Percentiles rank a stretch among this genome's conserved stretches.
Conservation (phyloP, 306 rosid species). For the Rosa persica region DNA sequence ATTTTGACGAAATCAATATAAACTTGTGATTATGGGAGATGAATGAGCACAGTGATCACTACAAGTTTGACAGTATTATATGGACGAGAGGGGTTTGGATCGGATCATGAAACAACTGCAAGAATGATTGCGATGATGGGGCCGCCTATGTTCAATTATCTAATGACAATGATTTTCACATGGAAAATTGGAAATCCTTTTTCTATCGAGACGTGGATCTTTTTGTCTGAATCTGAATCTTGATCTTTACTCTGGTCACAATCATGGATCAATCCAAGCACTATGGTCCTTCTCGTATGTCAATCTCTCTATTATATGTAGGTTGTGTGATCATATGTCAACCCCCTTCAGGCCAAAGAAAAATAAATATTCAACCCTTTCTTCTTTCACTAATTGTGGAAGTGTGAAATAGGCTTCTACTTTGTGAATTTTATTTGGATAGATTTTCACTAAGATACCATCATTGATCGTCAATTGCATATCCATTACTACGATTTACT, state of each 20-base stretch:
- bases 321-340: no score
- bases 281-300: not conserved
- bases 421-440: no score
- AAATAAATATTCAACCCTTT: no score
- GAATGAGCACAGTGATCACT: not conserved
- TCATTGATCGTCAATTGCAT: not conserved
- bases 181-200: not conserved
- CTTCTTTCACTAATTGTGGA: not conserved
- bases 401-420: not conserved
- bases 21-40: not conserved
- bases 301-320: not conserved
- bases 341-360: no score
- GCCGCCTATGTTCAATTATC: not conserved
- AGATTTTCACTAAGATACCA: not conserved
- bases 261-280: not conserved
- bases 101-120: not conserved
- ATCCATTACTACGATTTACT: not conserved
- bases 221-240: not conserved
- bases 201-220: not conserved
- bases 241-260: no score
- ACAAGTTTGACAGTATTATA: not conserved
- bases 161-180: not conserved
- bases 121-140: not conserved
- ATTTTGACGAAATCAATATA: not conserved
- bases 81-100: not conserved